Evolutionary conservation across 2,329 filamentous ascomycete genomes (phyloP).

Genomic region (Ceratocystis harringtonii): DNA sequence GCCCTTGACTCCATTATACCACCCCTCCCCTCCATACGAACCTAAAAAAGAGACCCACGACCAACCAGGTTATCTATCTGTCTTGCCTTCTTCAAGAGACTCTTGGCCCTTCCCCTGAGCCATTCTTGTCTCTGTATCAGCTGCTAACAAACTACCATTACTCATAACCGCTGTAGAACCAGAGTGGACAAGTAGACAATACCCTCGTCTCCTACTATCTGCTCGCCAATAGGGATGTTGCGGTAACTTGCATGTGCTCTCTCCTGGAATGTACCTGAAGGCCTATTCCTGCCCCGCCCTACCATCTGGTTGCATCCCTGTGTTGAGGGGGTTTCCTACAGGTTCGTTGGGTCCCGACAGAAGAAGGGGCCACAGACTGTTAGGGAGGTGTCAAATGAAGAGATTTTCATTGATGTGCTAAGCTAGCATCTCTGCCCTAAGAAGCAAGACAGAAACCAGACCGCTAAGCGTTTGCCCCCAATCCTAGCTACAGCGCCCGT

Average conservation of each 20-base stretch:
- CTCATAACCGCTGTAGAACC: neutral
- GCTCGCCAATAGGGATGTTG: neutral
- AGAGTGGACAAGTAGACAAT: neutral
- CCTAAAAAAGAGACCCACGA: too few relatives aligned
- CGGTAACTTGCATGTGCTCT: neutral
- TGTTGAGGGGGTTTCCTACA: neutral
- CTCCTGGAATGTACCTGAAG: neutral
- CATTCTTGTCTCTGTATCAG: neutral
- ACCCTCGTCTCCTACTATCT: neutral
- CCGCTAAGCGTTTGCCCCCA: too few relatives aligned
- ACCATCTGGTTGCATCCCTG: neutral
- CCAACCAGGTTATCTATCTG: neutral
- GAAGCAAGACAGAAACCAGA: too few relatives aligned
- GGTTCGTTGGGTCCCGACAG: neutral
- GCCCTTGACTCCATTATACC: neutral
- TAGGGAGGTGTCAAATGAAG: neutral
- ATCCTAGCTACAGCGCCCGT: too few relatives aligned
- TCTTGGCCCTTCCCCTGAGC: neutral
- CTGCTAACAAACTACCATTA: neutral
- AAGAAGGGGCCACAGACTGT: neutral
- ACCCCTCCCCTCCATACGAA: neutral
- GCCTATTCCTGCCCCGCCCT: neutral
- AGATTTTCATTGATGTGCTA: neutral
- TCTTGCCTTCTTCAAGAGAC: neutral
- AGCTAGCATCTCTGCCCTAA: neutral